Percentiles rank a stretch among this genome's conserved stretches.
These are phyloP conservation scores for Claviceps arundinis DNA, from an alignment of 2,329 filamentous ascomycete species.

Conservation along the genomic window DNA sequence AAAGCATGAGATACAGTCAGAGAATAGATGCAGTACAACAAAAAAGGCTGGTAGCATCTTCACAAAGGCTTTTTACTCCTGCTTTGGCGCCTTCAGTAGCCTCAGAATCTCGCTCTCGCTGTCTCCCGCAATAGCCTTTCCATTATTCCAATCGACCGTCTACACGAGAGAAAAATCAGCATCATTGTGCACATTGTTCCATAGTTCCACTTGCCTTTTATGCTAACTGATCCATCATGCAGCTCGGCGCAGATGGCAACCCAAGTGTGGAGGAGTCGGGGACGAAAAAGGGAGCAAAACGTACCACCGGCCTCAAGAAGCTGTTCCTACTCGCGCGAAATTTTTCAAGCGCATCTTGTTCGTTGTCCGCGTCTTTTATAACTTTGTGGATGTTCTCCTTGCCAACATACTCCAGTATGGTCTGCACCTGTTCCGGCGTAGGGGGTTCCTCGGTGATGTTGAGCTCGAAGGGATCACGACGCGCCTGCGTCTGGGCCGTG, in stretches of 20 bases:
- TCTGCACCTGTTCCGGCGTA: slow-evolving; percentile 70
- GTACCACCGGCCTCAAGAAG: slow-evolving; percentile 67
- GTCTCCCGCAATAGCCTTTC: slow-evolving; percentile 63
- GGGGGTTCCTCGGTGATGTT: slow-evolving; percentile 70
- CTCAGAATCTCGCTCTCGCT: slow-evolving; percentile 83
- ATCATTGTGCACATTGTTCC: not conserved
- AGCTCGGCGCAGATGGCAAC: not conserved
- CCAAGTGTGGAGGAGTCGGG: too few species aligned
- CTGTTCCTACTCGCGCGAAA: slow-evolving; percentile 55
- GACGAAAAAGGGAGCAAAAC: slow-evolving; percentile 19
- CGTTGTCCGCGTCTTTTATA: slow-evolving; percentile 59
- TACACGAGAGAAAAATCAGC: slow-evolving; percentile 6
- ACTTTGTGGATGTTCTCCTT: slow-evolving; percentile 44
- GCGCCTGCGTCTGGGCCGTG: slow-evolving; percentile 38
- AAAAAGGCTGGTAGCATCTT: not conserved
- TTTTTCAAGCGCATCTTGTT: slow-evolving; percentile 66
- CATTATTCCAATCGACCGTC: slow-evolving; percentile 89
- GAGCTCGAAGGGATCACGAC: slow-evolving; percentile 65
- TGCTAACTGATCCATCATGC: not conserved
- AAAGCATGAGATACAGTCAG: not conserved
- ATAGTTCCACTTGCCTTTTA: not conserved
- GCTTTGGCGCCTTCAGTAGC: slow-evolving; percentile 44
- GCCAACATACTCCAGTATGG: slow-evolving; percentile 73
- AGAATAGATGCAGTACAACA: not conserved
- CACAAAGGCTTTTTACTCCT: not conserved